Evolutionary conservation across 1,139 yeast species (phyloP), one percentile per base, ranked within the genome.

Genomic region (Yamadazyma membranifaciens): DNA sequence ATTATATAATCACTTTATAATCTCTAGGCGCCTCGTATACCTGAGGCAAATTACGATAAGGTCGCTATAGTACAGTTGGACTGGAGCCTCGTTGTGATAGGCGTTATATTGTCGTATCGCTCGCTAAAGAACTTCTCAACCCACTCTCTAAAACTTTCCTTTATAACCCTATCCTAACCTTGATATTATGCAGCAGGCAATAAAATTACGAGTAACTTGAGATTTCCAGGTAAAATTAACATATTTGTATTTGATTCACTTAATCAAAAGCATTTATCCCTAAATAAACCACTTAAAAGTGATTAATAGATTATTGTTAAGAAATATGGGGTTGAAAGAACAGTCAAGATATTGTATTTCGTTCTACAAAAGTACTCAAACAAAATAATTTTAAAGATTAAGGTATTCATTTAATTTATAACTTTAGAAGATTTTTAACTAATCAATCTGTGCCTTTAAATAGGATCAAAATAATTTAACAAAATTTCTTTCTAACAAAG

Each of bases 351-450:
- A 65, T 80, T 14, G 52, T 62, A 22, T 62, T 72, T 26, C 62
- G 69, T 40, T 65, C 70, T 3, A 84, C 86, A 5, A 57, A 66
- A 24, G 95, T 89, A 0, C 96, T 97, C 0, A 81, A 76, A 46
- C 99, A 94, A 56, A 81, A 81, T 38, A 94, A 94, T 57, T 82
- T 83, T 62, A 87, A 91, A 55, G 98, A 94, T 59, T 94, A 98
- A 65, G 99, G 99, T 1, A 80, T 94, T 16, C 97, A 87, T 63
- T 86, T 92, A 4, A 83, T 94, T 20, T 84, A 84, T 53, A 92
- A 87, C 54, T 77, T 87, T 11, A 74, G 78, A 45, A 78, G 75
- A 50, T 85, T 91, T 67, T 66, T 87, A 38, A 63, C 67, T 29
- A 62, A 74, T 36, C 80, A 83, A 0, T 56, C 57, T 0, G 66